Evolutionary conservation across 169 alveolate genomes (phyloP).

Genomic region (Cyclospora cayetanensis): DNA sequence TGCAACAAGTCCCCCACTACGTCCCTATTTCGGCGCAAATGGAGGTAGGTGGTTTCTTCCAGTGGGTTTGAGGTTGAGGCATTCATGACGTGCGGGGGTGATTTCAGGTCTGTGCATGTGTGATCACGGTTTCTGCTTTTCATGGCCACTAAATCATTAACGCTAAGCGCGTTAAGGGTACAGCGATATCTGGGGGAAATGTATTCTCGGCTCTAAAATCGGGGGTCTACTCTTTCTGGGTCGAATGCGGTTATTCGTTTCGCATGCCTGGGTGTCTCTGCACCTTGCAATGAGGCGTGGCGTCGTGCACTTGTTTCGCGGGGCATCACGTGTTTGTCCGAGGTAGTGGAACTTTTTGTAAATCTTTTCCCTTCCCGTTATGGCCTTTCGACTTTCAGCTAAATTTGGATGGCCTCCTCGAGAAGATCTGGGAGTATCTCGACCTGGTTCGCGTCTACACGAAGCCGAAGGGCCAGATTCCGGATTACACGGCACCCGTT

Average conservation of each 20-base stretch:
- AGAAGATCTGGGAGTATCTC: constrained; percentile 97
- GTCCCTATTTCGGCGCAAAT: constrained; percentile 92
- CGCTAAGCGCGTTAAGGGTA: too few relatives aligned
- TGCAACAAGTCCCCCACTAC: constrained; percentile 95
- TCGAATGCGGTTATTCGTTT: too few relatives aligned
- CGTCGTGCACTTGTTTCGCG: not conserved
- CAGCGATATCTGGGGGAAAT: too few relatives aligned
- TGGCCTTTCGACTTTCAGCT: constrained; percentile 71
- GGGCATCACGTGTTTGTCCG: not conserved
- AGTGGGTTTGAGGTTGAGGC: not conserved
- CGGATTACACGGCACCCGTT: constrained; percentile 70
- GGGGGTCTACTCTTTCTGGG: not conserved
- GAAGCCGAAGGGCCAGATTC: constrained; percentile 91
- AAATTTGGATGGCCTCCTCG: constrained; percentile 96
- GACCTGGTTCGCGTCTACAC: constrained; percentile 98
- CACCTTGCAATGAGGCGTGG: not conserved
- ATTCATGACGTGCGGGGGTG: not conserved
- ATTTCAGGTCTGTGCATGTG: not conserved
- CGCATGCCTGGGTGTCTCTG: not conserved
- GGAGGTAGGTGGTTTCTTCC: not conserved
- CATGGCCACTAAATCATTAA: too few relatives aligned
- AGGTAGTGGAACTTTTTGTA: not conserved
- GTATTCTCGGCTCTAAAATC: not conserved
- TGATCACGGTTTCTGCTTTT: too few relatives aligned
- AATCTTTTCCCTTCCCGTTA: not conserved